These are phyloP conservation scores for Coriaria nepalensis DNA, from an alignment of 306 rosid genomes.

Conservation along the genomic window DNA sequence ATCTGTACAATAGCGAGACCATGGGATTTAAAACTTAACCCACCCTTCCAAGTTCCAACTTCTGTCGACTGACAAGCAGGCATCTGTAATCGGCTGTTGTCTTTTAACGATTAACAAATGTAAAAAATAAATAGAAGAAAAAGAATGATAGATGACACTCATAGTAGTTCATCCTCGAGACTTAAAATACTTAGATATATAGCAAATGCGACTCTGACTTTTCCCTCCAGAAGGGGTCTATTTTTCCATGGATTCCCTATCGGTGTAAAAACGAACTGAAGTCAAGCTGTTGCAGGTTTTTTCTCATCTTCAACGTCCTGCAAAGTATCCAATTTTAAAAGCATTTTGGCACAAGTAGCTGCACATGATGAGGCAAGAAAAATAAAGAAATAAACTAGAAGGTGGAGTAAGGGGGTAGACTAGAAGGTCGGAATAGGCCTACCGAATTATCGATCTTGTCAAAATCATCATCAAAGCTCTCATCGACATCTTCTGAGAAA, in stretches of 20 bases:
- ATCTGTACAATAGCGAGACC: conserved; percentile 40
- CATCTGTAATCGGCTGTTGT: conserved; percentile 1
- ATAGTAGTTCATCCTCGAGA: too few relatives aligned
- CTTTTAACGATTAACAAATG: too few relatives aligned
- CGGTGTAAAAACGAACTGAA: not conserved
- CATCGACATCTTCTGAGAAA: conserved; percentile 75
- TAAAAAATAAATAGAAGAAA: too few relatives aligned
- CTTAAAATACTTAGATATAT: too few relatives aligned
- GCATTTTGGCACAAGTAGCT: not conserved
- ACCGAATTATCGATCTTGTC: conserved; percentile 95
- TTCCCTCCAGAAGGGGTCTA: conserved; percentile 4
- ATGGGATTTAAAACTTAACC: conserved; percentile 9
- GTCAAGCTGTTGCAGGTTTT: conserved; percentile 28
- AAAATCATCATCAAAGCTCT: conserved; percentile 84
- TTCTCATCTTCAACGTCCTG: conserved; percentile 95
- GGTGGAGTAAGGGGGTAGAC: not conserved
- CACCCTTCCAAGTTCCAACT: conserved; percentile 1
- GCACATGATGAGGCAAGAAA: not conserved
- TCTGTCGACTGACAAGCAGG: not conserved
- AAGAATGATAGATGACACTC: too few relatives aligned
- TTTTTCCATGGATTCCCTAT: not conserved
- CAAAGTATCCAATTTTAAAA: conserved; percentile 11
- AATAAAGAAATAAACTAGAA: not conserved
- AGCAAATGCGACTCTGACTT: not conserved
- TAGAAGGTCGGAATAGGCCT: conserved; percentile 13